Evolutionary conservation across 2,329 filamentous ascomycete species (phyloP), one percentile per base, ranked within the genome.

Genomic region (Aspergillus flavus): DNA sequence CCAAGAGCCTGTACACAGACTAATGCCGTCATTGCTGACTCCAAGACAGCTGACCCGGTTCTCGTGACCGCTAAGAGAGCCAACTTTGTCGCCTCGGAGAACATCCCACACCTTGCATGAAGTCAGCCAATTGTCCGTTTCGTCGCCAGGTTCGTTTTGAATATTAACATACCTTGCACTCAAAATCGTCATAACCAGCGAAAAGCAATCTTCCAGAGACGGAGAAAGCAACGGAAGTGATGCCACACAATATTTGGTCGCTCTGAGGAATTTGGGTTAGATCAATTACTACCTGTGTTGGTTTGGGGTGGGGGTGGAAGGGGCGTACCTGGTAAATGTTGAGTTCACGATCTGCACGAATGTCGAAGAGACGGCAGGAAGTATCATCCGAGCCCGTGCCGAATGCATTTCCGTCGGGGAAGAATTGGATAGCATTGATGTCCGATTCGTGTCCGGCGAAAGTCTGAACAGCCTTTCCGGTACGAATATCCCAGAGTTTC

Each of bases 391-490:
- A 98, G 63, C 95, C 95, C 60, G 95, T 98, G 69, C 96, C 95
- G 76, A 99, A 98, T 30, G 95, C 96, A 79, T 98, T 96, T 66
- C 95, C 95, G 75, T 98, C 96, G 59, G 95, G 95, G 89, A 98
- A 98, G 84, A 98, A 99, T 78, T 98, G 95, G 69, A 99, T 97
- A 72, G 95, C 95, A 80, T 99, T 99, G 84, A 99, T 99, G 76
- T 99, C 95, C 52, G 94, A 97, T 81, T 98, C 95, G 81, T 98
- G 95, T 32, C 95, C 95, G 59, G 95, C 94, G 79, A 99, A 99
- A 2, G 95, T 99, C 84, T 99, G 95, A 58, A 97, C 94, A 69
- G 95, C 96, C 86, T 97, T 97, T 75, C 96, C 94, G 69, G 95
- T 94, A 76, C 95, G 92, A 72, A 98, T 97, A 83, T 99, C 95